A percentile compares a stretch with the other conserved stretches of the same genome.
Evolutionary conservation across 164 flowering plant genomes (phyloP).

Genomic region (Vitis riparia): DNA sequence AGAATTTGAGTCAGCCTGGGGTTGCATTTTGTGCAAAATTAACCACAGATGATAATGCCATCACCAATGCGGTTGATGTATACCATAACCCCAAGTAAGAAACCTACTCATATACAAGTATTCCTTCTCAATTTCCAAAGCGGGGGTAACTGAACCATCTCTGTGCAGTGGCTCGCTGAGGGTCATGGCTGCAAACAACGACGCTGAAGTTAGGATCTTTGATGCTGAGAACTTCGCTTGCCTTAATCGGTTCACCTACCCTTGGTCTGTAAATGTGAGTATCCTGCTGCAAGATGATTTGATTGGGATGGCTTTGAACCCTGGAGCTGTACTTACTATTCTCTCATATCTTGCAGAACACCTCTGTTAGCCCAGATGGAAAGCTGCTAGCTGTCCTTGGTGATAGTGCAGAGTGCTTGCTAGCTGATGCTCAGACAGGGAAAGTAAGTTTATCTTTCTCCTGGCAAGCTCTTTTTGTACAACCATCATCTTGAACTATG

Average conservation of each 20-base stretch:
- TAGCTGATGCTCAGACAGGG: slow-evolving; percentile 80
- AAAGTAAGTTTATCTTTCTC: slow-evolving; percentile 40
- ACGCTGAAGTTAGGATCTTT: slow-evolving; percentile 66
- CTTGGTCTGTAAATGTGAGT: slow-evolving; percentile 95
- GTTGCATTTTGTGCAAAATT: slow-evolving; percentile 75
- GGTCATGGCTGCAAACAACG: slow-evolving; percentile 80
- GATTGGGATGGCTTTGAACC: not conserved
- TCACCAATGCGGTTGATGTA: slow-evolving; percentile 84
- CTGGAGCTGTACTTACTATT: not conserved
- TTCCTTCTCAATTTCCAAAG: too few relatives aligned
- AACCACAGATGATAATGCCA: slow-evolving; percentile 73
- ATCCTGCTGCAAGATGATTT: not conserved
- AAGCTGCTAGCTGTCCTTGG: slow-evolving; percentile 84
- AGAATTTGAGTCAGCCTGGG: slow-evolving; percentile 67
- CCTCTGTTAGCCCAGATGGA: slow-evolving; percentile 80
- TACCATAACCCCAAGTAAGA: slow-evolving; percentile 49
- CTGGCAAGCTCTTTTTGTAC: not conserved
- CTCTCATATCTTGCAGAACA: slow-evolving; percentile 47
- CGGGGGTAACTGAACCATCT: slow-evolving; percentile 2
- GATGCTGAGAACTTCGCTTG: slow-evolving; percentile 58
- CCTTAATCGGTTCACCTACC: slow-evolving; percentile 46
- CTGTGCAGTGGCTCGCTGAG: slow-evolving; percentile 64
- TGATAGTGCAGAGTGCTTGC: slow-evolving; percentile 70
- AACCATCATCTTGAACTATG: too few relatives aligned
- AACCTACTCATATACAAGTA: not conserved